Conservation (phyloP, 1,139 yeast species). For the Candida tropicalis region DNA sequence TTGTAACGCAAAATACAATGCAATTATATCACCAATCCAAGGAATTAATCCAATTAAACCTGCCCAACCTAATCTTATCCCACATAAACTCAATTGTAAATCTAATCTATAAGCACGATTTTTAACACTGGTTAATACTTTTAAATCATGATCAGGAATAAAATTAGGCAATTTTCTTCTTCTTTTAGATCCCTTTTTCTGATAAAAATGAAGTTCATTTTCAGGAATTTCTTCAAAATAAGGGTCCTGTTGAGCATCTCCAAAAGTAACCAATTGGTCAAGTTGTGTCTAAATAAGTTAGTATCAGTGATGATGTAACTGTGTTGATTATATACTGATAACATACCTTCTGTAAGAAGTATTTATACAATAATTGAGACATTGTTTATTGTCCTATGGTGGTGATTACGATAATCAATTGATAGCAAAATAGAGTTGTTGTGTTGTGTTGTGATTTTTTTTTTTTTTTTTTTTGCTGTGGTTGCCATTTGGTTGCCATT, state of each 20-base stretch:
- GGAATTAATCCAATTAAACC: slow-evolving; percentile 74
- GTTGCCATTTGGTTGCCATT: too few relatives aligned
- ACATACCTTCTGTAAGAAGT: slow-evolving; percentile 45
- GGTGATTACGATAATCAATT: too few relatives aligned
- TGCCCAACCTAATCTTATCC: slow-evolving; percentile 71
- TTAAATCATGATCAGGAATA: slow-evolving; percentile 55
- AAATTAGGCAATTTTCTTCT: slow-evolving; percentile 55
- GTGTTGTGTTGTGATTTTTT: too few relatives aligned
- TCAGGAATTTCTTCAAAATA: slow-evolving; percentile 53
- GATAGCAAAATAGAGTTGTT: too few relatives aligned
- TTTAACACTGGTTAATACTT: slow-evolving; percentile 55
- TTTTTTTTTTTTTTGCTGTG: too few relatives aligned
- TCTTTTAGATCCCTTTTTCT: slow-evolving; percentile 49
- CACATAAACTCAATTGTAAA: slow-evolving; percentile 61
- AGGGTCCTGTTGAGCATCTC: slow-evolving; percentile 45
- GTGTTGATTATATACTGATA: neutral
- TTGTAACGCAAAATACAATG: slow-evolving; percentile 51
- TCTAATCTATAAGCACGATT: slow-evolving; percentile 68
- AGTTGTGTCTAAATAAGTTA: slow-evolving; percentile 32
- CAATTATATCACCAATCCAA: slow-evolving; percentile 58
- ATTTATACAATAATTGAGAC: slow-evolving; percentile 25
- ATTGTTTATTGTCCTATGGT: slow-evolving; percentile 9
- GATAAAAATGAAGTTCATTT: slow-evolving; percentile 47
- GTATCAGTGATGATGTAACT: neutral
- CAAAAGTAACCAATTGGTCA: slow-evolving; percentile 36